Evolutionary conservation across 176 grass and related monocot species (phyloP).

Genomic region (Tillandsia leiboldiana): DNA sequence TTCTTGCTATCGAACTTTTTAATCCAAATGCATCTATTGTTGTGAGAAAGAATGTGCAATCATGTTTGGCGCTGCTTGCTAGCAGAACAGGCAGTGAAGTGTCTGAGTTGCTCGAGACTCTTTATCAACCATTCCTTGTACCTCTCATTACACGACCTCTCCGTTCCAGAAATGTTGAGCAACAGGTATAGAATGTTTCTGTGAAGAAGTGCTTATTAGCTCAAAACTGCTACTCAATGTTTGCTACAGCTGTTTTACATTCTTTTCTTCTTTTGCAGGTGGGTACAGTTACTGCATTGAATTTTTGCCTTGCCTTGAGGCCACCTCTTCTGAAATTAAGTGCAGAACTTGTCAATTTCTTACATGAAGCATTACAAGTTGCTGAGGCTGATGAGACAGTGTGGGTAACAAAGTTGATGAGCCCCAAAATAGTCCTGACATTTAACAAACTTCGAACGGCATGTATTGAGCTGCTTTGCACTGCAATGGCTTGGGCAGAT

Average conservation of each 20-base stretch:
- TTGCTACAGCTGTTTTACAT: slow-evolving; percentile 12
- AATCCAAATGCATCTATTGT: slow-evolving; percentile 94
- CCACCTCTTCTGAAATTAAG: slow-evolving; percentile 94
- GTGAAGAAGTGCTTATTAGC: slow-evolving; percentile 7
- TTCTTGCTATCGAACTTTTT: slow-evolving; percentile 77
- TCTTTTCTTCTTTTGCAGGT: slow-evolving; percentile 44
- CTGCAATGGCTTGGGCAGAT: slow-evolving; percentile 98
- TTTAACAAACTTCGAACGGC: slow-evolving; percentile 92
- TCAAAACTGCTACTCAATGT: neutral
- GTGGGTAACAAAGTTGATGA: slow-evolving; percentile 96
- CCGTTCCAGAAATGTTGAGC: slow-evolving; percentile 83
- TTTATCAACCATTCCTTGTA: slow-evolving; percentile 81
- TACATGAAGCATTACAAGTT: slow-evolving; percentile 99
- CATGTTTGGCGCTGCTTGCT: slow-evolving; percentile 81
- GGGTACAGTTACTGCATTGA: slow-evolving; percentile 90
- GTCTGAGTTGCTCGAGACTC: slow-evolving; percentile 89
- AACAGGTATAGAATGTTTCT: slow-evolving; percentile 49
- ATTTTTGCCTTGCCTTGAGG: slow-evolving; percentile 90
- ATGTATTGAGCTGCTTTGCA: slow-evolving; percentile 97
- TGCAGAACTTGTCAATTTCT: slow-evolving; percentile 79
- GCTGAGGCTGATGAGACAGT: slow-evolving; percentile 97
- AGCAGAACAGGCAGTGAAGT: slow-evolving; percentile 96
- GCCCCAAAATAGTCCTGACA: slow-evolving; percentile 79
- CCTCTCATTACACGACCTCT: slow-evolving; percentile 80
- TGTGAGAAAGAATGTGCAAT: slow-evolving; percentile 90